Conservation (phyloP, 805 yeast species). For the Candida endomychidarum region DNA sequence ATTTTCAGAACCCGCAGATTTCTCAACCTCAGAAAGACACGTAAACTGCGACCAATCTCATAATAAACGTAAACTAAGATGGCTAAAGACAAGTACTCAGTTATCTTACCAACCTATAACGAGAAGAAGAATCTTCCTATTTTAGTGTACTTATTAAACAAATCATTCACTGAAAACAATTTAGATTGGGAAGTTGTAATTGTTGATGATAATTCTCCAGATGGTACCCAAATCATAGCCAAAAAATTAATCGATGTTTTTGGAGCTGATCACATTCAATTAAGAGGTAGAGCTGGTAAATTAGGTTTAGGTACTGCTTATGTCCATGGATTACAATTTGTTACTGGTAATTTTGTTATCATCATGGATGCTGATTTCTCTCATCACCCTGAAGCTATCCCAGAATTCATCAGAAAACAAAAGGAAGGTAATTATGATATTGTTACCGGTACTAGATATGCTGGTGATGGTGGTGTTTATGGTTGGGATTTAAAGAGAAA, state of each 20-base stretch:
- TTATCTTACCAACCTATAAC: slow-evolving; percentile 76
- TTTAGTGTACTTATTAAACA: slow-evolving; percentile 65
- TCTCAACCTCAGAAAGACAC: slow-evolving; percentile 1
- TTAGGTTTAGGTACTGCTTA: slow-evolving; percentile 80
- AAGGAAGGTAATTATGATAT: slow-evolving; percentile 50
- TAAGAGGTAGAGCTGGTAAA: slow-evolving; percentile 74
- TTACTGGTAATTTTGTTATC: slow-evolving; percentile 70
- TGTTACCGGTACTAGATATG: slow-evolving; percentile 64
- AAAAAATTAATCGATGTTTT: slow-evolving; percentile 55
- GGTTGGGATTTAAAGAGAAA: slow-evolving; percentile 85
- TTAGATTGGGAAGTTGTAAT: slow-evolving; percentile 75
- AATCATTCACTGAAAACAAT: slow-evolving; percentile 57
- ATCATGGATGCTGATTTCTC: slow-evolving; percentile 86
- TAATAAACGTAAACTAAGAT: not conserved
- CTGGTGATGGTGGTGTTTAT: slow-evolving; percentile 79
- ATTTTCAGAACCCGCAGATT: too few species aligned
- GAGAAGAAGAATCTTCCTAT: slow-evolving; percentile 67
- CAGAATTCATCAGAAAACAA: slow-evolving; percentile 69
- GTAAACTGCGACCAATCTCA: not conserved
- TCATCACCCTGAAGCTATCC: slow-evolving; percentile 79
- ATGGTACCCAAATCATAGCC: slow-evolving; percentile 77
- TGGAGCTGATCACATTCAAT: slow-evolving; percentile 59
- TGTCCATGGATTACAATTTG: slow-evolving; percentile 71
- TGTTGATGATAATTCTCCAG: slow-evolving; percentile 80
- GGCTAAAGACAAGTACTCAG: slow-evolving; percentile 54